Evolutionary conservation across 352 stramenopile species (phyloP).

Genomic region (Pythium folliculosum): DNA sequence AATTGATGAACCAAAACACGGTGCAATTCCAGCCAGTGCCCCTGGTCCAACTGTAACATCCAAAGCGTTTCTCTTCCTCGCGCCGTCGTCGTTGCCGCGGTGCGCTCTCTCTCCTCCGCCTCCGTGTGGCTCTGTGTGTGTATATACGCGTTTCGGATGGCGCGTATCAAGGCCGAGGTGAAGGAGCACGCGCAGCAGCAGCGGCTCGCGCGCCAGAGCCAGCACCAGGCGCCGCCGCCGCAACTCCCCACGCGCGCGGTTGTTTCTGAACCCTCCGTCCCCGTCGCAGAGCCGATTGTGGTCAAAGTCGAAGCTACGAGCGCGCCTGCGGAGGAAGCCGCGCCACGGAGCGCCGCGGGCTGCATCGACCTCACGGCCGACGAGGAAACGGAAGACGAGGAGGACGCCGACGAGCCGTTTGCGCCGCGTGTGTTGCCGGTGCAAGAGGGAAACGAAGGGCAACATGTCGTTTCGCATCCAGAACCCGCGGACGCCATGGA

Average conservation of each 20-base stretch:
- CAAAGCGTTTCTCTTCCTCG: not conserved
- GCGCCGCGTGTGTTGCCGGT: not conserved
- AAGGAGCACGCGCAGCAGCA: slow-evolving; percentile 9
- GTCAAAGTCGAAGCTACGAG: not conserved
- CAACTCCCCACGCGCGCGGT: no score
- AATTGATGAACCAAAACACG: not conserved
- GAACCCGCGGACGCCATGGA: not conserved
- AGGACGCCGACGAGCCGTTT: slow-evolving; percentile 38
- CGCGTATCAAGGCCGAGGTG: slow-evolving; percentile 20
- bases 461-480: not conserved
- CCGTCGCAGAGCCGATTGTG: not conserved
- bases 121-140: not conserved
- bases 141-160: not conserved
- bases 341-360: not conserved
- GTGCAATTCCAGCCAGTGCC: not conserved
- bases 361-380: slow-evolving; percentile 64
- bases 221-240: not conserved
- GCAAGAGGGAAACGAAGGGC: not conserved
- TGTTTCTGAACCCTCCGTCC: no score
- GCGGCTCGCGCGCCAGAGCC: not conserved
- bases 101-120: not conserved
- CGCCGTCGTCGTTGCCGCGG: not conserved
- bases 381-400: slow-evolving; percentile 53
- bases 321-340: not conserved
- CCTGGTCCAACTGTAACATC: slow-evolving; percentile 11